phyloP scores from a whole-genome alignment of 2,329 filamentous ascomycete species.

The Penicillium sp. region DNA sequence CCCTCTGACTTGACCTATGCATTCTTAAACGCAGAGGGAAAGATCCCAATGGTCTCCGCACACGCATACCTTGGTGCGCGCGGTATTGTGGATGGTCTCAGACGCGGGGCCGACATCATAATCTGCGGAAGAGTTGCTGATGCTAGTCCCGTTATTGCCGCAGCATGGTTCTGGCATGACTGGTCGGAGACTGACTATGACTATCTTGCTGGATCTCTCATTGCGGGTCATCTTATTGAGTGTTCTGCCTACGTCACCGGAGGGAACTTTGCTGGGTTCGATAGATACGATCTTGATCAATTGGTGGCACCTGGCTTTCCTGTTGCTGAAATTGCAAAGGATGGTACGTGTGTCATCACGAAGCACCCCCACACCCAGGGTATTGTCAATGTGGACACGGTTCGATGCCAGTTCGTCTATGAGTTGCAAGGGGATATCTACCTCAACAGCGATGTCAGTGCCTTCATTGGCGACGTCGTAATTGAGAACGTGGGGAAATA shows the following conservation, averaged over 20 bases:
- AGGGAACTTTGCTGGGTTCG: background rate
- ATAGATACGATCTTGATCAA: background rate
- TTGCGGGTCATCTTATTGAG: background rate
- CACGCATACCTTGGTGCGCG: background rate
- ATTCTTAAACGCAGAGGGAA: background rate
- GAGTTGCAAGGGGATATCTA: background rate
- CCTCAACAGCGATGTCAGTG: background rate
- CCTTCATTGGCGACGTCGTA: background rate
- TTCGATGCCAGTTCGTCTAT: background rate
- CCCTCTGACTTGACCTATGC: background rate
- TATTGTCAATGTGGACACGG: background rate
- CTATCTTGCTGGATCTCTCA: background rate
- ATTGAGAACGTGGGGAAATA: background rate
- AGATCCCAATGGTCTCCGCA: background rate
- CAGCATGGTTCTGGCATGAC: slow-evolving; percentile 58
- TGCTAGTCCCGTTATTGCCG: slow-evolving; percentile 57
- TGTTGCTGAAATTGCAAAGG: background rate
- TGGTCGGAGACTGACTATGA: slow-evolving; percentile 49
- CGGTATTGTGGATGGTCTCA: slow-evolving; percentile 35
- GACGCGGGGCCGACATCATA: slow-evolving; percentile 44
- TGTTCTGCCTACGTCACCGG: background rate
- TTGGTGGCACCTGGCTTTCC: background rate
- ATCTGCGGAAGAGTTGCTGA: slow-evolving; percentile 47
- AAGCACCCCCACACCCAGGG: background rate
- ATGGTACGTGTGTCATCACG: background rate